Evolutionary conservation across 352 stramenopile species (phyloP).

Genomic region (Thraustochytrium striatum): DNA sequence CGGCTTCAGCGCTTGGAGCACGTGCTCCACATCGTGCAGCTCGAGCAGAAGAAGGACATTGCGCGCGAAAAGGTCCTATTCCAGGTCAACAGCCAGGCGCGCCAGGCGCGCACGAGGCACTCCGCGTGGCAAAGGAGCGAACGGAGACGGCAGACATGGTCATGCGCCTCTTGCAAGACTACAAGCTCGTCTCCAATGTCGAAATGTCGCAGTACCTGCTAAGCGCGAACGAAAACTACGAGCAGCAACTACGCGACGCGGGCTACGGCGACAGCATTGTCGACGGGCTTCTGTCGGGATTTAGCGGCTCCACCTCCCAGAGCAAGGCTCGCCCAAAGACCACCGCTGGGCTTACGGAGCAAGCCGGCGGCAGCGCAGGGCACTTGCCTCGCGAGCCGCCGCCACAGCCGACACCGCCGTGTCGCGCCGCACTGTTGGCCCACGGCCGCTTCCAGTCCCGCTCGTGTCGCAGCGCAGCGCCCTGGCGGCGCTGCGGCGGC

Average conservation of each 20-base stretch:
- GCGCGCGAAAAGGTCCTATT: not conserved
- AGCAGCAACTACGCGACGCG: constrained; percentile 17
- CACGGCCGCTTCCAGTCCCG: too few relatives aligned
- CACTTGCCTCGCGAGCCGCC: too few relatives aligned
- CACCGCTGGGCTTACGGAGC: too few relatives aligned
- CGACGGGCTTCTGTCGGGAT: too few relatives aligned
- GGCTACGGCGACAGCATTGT: too few relatives aligned
- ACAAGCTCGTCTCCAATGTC: constrained; percentile 21
- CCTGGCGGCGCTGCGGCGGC: not conserved
- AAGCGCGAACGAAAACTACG: constrained; percentile 6
- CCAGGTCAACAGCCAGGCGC: not conserved
- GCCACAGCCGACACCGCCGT: too few relatives aligned
- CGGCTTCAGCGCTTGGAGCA: constrained; percentile 27
- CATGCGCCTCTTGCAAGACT: constrained; percentile 35
- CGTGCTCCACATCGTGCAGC: constrained; percentile 6
- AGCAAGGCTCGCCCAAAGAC: too few relatives aligned
- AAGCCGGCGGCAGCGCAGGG: too few relatives aligned
- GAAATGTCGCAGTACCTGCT: constrained; percentile 23
- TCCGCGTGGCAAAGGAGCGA: not conserved
- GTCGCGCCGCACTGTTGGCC: too few relatives aligned
- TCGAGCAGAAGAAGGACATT: constrained; percentile 7
- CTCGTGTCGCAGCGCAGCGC: not conserved
- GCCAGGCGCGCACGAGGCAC: not conserved
- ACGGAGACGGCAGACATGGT: constrained; percentile 36
- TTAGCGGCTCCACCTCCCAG: too few relatives aligned